These are phyloP conservation scores for Kluyveromyces sp. DNA, from an alignment of 1,139 yeast genomes.

Conservation along the genomic window DNA sequence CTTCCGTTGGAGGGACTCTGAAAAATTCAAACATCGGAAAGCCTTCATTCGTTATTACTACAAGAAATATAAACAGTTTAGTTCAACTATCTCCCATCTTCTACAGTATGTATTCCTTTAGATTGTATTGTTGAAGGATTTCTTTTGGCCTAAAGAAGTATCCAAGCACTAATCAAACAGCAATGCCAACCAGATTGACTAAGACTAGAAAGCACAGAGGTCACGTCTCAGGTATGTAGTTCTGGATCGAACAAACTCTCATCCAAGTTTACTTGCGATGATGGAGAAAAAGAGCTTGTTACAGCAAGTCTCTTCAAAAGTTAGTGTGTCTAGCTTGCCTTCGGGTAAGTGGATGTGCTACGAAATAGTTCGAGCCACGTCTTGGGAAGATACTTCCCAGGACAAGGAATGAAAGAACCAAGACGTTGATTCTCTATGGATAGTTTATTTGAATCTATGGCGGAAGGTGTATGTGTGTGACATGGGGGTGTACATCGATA, in stretches of 20 bases:
- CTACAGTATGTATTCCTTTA: no score
- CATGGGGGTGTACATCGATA: not conserved
- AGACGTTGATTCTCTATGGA: conserved; percentile 27
- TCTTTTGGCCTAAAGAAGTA: not conserved
- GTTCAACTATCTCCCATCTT: no score
- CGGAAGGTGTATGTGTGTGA: not conserved
- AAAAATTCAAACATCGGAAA: no score
- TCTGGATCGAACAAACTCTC: conserved; percentile 18
- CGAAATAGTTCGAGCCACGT: conserved; percentile 1
- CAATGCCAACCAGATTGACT: conserved; percentile 99
- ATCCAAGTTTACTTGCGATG: not conserved
- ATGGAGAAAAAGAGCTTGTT: not conserved
- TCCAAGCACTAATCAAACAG: not conserved
- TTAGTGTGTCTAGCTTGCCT: no score
- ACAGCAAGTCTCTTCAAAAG: no score
- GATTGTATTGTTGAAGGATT: no score
- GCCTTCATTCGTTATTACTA: no score
- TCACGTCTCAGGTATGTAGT: conserved; percentile 93
- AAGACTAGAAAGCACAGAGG: conserved; percentile 99
- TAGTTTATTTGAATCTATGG: not conserved
- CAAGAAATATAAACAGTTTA: no score
- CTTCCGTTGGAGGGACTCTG: no score
- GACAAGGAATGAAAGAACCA: conserved; percentile 36
- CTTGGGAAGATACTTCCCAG: conserved; percentile 8
- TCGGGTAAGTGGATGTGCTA: not conserved